Evolutionary conservation across 2,329 filamentous ascomycete genomes (phyloP).

Genomic region (Talaromyces sp.): DNA sequence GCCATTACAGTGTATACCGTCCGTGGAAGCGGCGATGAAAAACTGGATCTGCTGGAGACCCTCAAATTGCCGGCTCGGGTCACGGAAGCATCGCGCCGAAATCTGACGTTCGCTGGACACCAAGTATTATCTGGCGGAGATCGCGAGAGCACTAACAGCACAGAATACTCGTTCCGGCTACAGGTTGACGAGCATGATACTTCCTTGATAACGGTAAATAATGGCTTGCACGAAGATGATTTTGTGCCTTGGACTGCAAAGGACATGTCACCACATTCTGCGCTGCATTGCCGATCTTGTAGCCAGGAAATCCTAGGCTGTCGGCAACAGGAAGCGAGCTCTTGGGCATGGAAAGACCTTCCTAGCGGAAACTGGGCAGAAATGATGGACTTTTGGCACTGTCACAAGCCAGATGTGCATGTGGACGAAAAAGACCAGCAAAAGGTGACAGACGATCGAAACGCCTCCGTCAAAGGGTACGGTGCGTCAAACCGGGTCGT

Average conservation of each 20-base stretch:
- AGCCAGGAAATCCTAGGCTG: conserved; percentile 22
- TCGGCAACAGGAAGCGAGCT: conserved; percentile 13
- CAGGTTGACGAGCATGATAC: conserved; percentile 40
- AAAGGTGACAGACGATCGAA: conserved; percentile 36
- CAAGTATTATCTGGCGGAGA: not conserved
- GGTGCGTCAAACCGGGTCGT: conserved; percentile 71
- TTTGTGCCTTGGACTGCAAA: conserved; percentile 35
- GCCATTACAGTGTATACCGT: conserved; percentile 33
- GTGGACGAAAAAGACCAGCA: conserved; percentile 35
- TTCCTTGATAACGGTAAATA: conserved; percentile 11
- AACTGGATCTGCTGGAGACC: conserved; percentile 20
- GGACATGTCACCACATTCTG: conserved; percentile 27
- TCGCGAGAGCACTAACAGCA: conserved; percentile 8
- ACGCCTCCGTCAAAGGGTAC: conserved; percentile 64
- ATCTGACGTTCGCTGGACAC: conserved; percentile 14
- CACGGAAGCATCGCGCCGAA: conserved; percentile 20
- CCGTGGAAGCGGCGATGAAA: conserved; percentile 15
- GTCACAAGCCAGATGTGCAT: conserved; percentile 72
- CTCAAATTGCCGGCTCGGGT: conserved; percentile 45
- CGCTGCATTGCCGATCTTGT: conserved; percentile 36
- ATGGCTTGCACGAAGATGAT: conserved; percentile 19
- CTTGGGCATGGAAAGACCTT: conserved; percentile 76
- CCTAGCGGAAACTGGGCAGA: conserved; percentile 98
- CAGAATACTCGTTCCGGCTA: conserved; percentile 51
- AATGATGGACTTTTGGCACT: conserved; percentile 99